Conservation (phyloP, 2,329 filamentous ascomycete species). For the Nemania sp. region DNA sequence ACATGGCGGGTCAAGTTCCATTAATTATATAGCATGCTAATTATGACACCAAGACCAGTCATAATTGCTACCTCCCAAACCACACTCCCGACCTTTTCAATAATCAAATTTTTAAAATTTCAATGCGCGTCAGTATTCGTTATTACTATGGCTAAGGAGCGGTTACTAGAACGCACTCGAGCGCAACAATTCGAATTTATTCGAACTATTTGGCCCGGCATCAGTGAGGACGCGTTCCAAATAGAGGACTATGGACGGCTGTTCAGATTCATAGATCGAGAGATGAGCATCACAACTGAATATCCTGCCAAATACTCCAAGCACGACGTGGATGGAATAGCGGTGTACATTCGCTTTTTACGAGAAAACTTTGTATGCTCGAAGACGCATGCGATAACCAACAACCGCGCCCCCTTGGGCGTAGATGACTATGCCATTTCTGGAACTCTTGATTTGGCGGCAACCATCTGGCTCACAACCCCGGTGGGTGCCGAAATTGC, state of each 20-base stretch:
- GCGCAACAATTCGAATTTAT: slow-evolving; percentile 1
- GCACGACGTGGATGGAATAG: not conserved
- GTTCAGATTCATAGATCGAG: not conserved
- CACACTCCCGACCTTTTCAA: not conserved
- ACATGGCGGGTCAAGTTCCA: not conserved
- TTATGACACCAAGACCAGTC: not conserved
- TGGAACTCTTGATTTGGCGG: slow-evolving; percentile 5
- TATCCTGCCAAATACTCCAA: not conserved
- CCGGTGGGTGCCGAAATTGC: not conserved
- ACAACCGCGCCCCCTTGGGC: not conserved
- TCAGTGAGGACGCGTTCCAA: not conserved
- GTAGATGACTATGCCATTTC: not conserved
- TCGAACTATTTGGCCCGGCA: slow-evolving; percentile 1
- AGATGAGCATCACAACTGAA: not conserved
- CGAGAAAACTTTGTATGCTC: not conserved
- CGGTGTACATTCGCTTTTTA: slow-evolving; percentile 1
- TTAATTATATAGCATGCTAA: not conserved
- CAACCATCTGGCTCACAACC: not conserved
- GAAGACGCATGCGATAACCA: not conserved
- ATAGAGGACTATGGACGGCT: not conserved
- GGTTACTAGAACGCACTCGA: not conserved
- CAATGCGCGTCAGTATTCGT: not conserved
- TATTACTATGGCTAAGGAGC: not conserved
- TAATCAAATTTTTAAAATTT: not conserved
- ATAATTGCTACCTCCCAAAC: not conserved